Percentiles rank a stretch among this genome's conserved stretches.
These are phyloP conservation scores for Lactifluus pinguis DNA, from an alignment of 768 basidiomycete species.

Conservation along the genomic window DNA sequence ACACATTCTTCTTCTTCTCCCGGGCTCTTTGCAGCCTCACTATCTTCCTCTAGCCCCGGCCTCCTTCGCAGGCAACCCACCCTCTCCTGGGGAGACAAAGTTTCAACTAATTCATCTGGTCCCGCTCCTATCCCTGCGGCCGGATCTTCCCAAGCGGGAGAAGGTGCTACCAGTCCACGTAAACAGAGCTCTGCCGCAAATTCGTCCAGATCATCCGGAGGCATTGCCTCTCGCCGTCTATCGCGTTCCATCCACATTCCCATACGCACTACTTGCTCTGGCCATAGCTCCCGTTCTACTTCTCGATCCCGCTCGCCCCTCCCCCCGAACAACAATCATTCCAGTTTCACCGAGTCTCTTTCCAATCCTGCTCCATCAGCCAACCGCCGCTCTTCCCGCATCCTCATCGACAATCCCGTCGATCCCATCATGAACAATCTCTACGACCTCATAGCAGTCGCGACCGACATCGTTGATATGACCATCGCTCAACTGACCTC, in stretches of 20 bases:
- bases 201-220: constrained; percentile 17
- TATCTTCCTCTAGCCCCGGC: constrained; percentile 60
- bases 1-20: constrained; percentile 49
- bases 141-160: constrained; percentile 23
- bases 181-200: constrained; percentile 39
- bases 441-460: constrained; percentile 86
- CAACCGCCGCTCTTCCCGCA: constrained; percentile 72
- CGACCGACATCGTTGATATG: constrained; percentile 90
- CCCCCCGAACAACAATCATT: constrained; percentile 58
- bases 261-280: constrained; percentile 54
- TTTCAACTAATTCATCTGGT: constrained; percentile 38
- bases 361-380: constrained; percentile 26
- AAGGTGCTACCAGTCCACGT: constrained; percentile 51
- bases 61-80: constrained; percentile 58
- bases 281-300: constrained; percentile 84
- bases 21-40: constrained; percentile 52
- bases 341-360: constrained; percentile 48
- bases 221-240: constrained; percentile 63
- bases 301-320: constrained; percentile 93
- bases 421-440: constrained; percentile 86
- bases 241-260: constrained; percentile 80
- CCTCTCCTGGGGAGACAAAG: constrained; percentile 53
- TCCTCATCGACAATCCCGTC: constrained; percentile 74
- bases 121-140: constrained; percentile 42
- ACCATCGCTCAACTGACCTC: constrained; percentile 78